Evolutionary conservation across 2,329 filamentous ascomycete genomes (phyloP), one percentile per base, ranked within the genome.

Genomic region (Colletotrichum theobromicola): DNA sequence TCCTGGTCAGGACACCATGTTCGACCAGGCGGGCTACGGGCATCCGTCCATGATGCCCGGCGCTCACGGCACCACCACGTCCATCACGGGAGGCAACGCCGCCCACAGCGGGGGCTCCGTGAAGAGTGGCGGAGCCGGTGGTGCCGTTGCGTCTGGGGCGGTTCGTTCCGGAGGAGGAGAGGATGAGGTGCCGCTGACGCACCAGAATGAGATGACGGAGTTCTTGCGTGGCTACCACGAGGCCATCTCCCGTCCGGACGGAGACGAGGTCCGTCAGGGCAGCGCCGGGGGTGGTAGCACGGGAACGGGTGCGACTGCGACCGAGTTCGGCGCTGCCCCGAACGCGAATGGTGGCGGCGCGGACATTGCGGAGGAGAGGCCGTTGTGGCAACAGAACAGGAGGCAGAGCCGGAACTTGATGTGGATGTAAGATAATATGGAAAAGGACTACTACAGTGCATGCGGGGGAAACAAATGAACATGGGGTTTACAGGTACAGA

Each of bases 371-470:
- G 82, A 82, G 3, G 81, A 84, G 28, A 81, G 87, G 55, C 87
- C 88, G 7, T 80, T 90, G 46, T 90, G 88, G 88, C 88, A 90
- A 80, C 88, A 90, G 81, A 89, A 89, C 66, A 83, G 88, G 71
- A 84, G 85, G 69, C 86, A 86, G 75, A 84, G 83, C 76, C 83
- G 88, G 66, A 90, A 87, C 79, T 73, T 87, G 76, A 86, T 85
- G 82, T 88, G 86, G 86, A 83, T 87, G 82, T 87, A 79, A 84
- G 70, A 37, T 7, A 34, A n/a, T 16, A 26, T 13, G 28, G 30
- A 57, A 42, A 26, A 21, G 28, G n/a, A 37, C 2, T 4, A 10
- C 28, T 9, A 24, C 30, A 50, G 28, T 12, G 13, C n/a, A 18
- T n/a, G 21, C 21, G 62, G 28, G 16, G 34, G 64, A 46, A 18